A percentile compares a stretch with the other conserved stretches of the same genome.
Conservation (phyloP, 2,329 filamentous ascomycete genomes). For the Exophiala sp. region DNA sequence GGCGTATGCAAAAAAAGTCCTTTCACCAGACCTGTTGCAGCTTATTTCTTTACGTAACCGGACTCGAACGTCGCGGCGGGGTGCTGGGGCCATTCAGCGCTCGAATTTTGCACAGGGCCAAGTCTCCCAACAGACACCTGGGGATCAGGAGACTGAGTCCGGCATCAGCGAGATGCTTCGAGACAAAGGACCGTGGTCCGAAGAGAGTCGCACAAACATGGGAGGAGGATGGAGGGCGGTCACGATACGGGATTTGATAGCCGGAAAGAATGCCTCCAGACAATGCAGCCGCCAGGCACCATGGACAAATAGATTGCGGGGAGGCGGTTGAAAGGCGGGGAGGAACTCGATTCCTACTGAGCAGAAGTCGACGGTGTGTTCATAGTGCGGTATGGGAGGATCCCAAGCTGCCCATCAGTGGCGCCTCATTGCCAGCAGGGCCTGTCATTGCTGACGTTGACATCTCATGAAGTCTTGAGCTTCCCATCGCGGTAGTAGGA, state of each 20-base stretch:
- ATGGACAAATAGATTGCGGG: slow-evolving; percentile 18
- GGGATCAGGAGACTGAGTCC: not conserved
- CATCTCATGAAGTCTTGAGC: no score
- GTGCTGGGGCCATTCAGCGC: slow-evolving; percentile 27
- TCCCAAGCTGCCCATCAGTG: slow-evolving; percentile 3
- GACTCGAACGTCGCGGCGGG: slow-evolving; percentile 27
- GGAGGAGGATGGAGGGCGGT: not conserved
- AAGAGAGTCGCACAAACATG: slow-evolving; percentile 6
- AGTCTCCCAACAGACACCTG: not conserved
- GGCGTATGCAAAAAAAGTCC: slow-evolving; percentile 14
- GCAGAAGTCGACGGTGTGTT: not conserved
- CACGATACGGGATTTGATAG: slow-evolving; percentile 4
- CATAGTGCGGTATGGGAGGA: no score
- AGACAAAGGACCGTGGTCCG: slow-evolving; percentile 8
- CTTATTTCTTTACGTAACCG: slow-evolving; percentile 41
- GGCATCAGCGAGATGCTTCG: slow-evolving; percentile 4
- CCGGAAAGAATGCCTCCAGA: slow-evolving; percentile 1
- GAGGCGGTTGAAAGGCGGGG: slow-evolving; percentile 12
- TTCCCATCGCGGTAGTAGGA: no score
- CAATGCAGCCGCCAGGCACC: not conserved
- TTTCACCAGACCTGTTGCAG: slow-evolving; percentile 23
- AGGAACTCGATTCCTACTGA: no score
- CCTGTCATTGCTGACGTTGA: not conserved
- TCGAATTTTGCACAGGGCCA: not conserved
- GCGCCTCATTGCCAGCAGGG: slow-evolving; percentile 2